A percentile compares a stretch with the other conserved stretches of the same genome.
Conservation (phyloP, 2,329 filamentous ascomycete species). For the Sclerotinia spermophila region DNA sequence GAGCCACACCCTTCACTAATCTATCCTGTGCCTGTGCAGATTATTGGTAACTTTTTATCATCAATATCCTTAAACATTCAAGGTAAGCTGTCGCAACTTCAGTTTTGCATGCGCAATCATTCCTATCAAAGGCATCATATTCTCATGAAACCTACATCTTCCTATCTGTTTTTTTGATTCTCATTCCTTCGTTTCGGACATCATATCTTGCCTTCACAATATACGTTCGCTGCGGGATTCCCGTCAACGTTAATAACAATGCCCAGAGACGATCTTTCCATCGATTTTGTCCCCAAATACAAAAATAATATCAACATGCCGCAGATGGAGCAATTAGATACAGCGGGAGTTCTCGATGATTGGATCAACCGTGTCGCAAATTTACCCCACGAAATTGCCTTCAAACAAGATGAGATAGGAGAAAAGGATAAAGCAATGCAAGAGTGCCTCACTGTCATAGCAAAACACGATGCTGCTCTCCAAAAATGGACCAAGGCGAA, state of each 20-base stretch:
- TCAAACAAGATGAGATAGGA: conserved; percentile 78
- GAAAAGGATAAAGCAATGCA: conserved; percentile 73
- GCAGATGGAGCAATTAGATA: conserved; percentile 57
- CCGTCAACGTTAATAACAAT: conserved; percentile 55
- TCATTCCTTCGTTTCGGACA: conserved; percentile 8
- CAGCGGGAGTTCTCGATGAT: conserved; percentile 70
- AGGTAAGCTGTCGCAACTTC: conserved; percentile 16
- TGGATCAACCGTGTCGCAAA: conserved; percentile 74
- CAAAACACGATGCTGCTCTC: conserved; percentile 68
- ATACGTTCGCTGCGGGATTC: conserved; percentile 18
- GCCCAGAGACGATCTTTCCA: conserved; percentile 70
- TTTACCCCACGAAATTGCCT: conserved; percentile 75
- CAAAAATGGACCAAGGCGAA: conserved; percentile 80
- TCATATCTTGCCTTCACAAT: conserved; percentile 1
- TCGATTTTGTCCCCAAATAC: conserved; percentile 56
- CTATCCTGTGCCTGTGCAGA: not conserved
- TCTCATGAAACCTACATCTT: not conserved
- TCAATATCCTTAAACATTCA: not conserved
- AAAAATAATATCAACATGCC: conserved; percentile 61
- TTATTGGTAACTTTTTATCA: conserved; percentile 7
- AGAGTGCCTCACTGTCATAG: conserved; percentile 65
- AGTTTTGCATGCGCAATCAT: conserved; percentile 12
- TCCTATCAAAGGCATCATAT: conserved; percentile 9
- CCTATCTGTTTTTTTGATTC: conserved; percentile 4
- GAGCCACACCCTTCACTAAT: conserved; percentile 14